A percentile compares a stretch with the other conserved stretches of the same genome.
Evolutionary conservation across 371 early-diverging fungal species (phyloP).

Genomic region (Mortierella polycephala): DNA sequence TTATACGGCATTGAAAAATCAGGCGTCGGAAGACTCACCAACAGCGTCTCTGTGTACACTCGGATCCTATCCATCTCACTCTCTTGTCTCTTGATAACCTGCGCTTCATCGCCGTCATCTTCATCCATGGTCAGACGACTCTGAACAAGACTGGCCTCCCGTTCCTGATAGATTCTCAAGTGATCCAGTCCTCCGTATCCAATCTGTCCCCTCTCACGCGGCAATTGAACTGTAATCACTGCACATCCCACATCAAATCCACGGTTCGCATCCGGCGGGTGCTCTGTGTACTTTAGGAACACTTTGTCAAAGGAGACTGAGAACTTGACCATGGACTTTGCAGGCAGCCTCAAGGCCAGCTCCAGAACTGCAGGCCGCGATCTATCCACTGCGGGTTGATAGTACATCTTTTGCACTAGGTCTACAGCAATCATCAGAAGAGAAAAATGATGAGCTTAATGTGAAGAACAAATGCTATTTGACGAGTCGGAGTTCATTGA

Average conservation of each 20-base stretch:
- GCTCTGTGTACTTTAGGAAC: conserved; percentile 93
- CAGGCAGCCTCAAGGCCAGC: conserved; percentile 72
- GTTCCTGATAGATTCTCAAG: conserved; percentile 38
- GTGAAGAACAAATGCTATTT: neutral
- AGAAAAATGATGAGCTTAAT: neutral
- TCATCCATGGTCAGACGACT: neutral
- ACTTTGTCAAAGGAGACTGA: conserved; percentile 87
- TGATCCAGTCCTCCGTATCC: conserved; percentile 43
- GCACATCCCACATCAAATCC: conserved; percentile 92
- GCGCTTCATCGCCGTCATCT: neutral
- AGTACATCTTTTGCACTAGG: conserved; percentile 63
- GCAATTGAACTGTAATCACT: conserved; percentile 39
- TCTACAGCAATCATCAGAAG: conserved; percentile 27
- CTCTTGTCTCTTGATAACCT: neutral
- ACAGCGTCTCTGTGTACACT: conserved; percentile 84
- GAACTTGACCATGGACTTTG: conserved; percentile 72
- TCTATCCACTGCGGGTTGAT: conserved; percentile 83
- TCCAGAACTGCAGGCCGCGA: conserved; percentile 87
- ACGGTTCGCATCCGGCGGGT: conserved; percentile 96
- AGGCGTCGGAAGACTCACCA: conserved; percentile 92
- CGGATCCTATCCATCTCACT: conserved; percentile 55
- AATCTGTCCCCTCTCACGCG: conserved; percentile 43
- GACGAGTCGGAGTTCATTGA: neutral
- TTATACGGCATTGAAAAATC: conserved; percentile 99
- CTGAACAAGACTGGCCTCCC: conserved; percentile 29